Evolutionary conservation across 2,329 filamentous ascomycete species (phyloP), one percentile per base, ranked within the genome.

Genomic region (Cyanodermella asteris): DNA sequence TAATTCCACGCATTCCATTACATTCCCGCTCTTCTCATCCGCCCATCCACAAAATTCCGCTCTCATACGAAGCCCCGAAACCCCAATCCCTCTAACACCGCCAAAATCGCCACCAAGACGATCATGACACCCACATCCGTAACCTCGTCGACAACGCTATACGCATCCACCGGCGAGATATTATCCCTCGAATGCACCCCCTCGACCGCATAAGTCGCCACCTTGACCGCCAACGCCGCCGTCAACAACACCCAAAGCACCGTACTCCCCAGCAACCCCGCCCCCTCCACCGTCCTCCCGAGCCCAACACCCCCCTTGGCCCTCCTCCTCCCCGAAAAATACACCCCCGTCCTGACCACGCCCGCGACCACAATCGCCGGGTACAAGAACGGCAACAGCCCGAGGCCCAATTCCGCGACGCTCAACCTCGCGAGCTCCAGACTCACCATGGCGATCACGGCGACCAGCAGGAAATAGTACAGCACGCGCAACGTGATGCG

Each of bases 41-140:
- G n/a, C n/a, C n/a, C n/a, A n/a, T n/a, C n/a, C n/a, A n/a, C n/a
- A n/a, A n/a, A n/a, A n/a, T n/a, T n/a, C n/a, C n/a, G n/a, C n/a
- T n/a, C n/a, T n/a, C n/a, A n/a, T n/a, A n/a, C n/a, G n/a, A n/a
- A n/a, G n/a, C n/a, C n/a, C n/a, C n/a, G n/a, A n/a, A n/a, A n/a
- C n/a, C n/a, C n/a, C n/a, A n/a, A n/a, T n/a, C n/a, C n/a, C 29
- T 47, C 44, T 27, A 46, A 20, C 2, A 37, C 22, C 8, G 26
- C 35, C 22, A 47, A 27, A 6, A 38, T 36, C 16, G 35, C 36
- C 34, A 43, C 46, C 3, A 48, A 35, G 1, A 44, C 45, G 7
- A 43, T 39, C 36, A 47, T 41, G 8, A 47, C 43, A 1, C 33
- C 37, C 2, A 43, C 36, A 34, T 48, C 44, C 13, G 33, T 41